Base-by-base conservation (phyloP, 1,139 yeast genomes). In the Suhomyces atakaporum region DNA sequence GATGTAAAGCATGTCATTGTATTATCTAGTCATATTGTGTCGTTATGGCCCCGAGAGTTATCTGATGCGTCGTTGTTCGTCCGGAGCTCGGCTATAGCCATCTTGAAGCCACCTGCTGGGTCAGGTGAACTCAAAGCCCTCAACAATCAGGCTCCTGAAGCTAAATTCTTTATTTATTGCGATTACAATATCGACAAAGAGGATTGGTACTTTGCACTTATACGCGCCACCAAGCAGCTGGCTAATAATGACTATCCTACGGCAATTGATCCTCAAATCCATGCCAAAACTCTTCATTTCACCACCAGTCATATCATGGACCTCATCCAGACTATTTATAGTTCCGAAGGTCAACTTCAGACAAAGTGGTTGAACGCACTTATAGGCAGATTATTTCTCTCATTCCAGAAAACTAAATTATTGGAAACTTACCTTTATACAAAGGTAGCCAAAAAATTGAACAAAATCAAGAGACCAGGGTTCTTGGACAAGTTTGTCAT, bases 331-430 rank as follows among this genome's bases (percentile, higher is more conserved):
- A 77, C 85, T 0, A 58, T 88, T 30, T 85, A 88, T 51, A 81
- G 95, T 2, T 77, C 90, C 0, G 95, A 86, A 50, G 89, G 89
- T 1, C 94, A 88, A 51, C 60, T 86, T 20, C 84, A 86, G 26
- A 81, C 95, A 0, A 79, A 87, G 53, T 92, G 97, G 98, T 60
- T 92, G 20, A 92, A 92, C 60, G 96, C 96, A 0, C 48, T 90
- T 6, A 51, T 86, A 9, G 97, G 97, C 0, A 69, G 97, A 40
- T 47, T 90, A 15, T 92, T 90, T 52, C 63, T 92, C 22, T 77
- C 89, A 0, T 62, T 86, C 12, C 89, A 88, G 51, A 73, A 79
- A 30, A 89, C 97, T 0, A 79, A 78, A 13, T 66, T 71, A 16
- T 70, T 89, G 48, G 81, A 81, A 35, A 65, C 73, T 32, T 75